phyloP scores from a whole-genome alignment of 2,329 filamentous ascomycete genomes.

The Aureobasidium sp. region DNA sequence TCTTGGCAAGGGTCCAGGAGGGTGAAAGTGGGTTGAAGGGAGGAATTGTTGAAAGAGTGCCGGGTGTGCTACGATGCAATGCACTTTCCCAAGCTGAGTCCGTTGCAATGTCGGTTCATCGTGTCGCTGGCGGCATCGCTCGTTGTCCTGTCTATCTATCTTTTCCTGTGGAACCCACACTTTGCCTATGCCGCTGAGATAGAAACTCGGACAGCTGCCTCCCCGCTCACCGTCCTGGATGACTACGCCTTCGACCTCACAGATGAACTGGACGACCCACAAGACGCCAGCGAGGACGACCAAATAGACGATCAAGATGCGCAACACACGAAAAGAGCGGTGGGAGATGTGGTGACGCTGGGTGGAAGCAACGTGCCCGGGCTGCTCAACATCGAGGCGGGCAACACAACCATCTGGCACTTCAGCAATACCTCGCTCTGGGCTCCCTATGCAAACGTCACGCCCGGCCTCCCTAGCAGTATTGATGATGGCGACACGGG shows the following conservation, averaged over 20 bases:
- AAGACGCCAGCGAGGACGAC: conserved; percentile 22
- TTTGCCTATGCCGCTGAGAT: conserved; percentile 56
- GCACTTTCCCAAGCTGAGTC: conserved; percentile 48
- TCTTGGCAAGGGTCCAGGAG: background rate
- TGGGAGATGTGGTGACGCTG: conserved; percentile 14
- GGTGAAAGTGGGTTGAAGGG: background rate
- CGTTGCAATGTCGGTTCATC: conserved; percentile 62
- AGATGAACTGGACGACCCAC: conserved; percentile 17
- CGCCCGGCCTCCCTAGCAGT: conserved; percentile 23
- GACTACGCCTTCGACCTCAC: background rate
- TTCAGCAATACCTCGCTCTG: conserved; percentile 51
- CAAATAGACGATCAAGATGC: conserved; percentile 32
- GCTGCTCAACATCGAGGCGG: conserved; percentile 52
- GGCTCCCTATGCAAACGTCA: conserved; percentile 27
- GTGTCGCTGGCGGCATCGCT: conserved; percentile 55
- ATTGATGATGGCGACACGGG: conserved; percentile 11
- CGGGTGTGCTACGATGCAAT: conserved; percentile 20
- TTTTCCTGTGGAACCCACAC: conserved; percentile 50
- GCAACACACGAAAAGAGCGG: background rate
- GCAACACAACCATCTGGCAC: conserved; percentile 54
- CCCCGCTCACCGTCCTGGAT: background rate
- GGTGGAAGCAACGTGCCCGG: conserved; percentile 55
- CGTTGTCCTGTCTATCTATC: conserved; percentile 51
- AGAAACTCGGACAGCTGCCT: conserved; percentile 21
- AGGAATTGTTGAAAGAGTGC: background rate